These are phyloP conservation scores for Tetradesmus obliquus DNA, from an alignment of 139 green algal genomes.

Conservation along the genomic window DNA sequence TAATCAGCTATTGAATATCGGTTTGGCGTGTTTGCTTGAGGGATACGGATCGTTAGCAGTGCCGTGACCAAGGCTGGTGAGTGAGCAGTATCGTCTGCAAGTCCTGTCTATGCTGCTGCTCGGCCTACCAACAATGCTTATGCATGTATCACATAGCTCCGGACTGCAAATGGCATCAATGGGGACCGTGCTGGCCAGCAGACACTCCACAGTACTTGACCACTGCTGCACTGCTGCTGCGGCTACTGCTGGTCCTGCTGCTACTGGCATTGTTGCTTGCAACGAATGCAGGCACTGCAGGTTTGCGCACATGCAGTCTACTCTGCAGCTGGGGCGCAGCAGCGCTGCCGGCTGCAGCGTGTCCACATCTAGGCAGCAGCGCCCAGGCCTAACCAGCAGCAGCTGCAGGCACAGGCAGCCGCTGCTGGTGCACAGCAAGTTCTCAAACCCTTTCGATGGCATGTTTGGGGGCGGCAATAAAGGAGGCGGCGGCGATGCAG, in stretches of 20 bases:
- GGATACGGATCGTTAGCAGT: not conserved
- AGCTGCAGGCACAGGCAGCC: constrained; percentile 19
- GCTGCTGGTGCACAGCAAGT: constrained; percentile 18
- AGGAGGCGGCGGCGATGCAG: not conserved
- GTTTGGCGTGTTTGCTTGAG: not conserved
- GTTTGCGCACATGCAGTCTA: constrained; percentile 7
- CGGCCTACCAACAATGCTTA: not conserved
- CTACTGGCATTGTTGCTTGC: not conserved
- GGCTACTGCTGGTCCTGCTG: not conserved
- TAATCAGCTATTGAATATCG: not conserved
- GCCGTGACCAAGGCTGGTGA: not conserved
- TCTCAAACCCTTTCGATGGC: constrained; percentile 36
- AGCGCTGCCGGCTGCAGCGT: constrained; percentile 28
- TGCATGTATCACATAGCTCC: not conserved
- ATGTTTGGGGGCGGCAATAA: constrained; percentile 37
- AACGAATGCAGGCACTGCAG: not conserved
- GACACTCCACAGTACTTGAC: not conserved
- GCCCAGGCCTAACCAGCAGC: constrained; percentile 11
- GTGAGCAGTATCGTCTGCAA: not conserved
- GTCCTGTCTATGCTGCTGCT: not conserved
- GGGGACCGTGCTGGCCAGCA: not conserved
- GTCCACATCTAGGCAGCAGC: not conserved
- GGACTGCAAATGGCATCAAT: not conserved
- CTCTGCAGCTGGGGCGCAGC: constrained; percentile 33
- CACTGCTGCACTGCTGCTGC: not conserved